A percentile compares a stretch with the other conserved stretches of the same genome.
Evolutionary conservation across 1,284 basidiomycete species (phyloP).

Genomic region (Trichosporon faecale): DNA sequence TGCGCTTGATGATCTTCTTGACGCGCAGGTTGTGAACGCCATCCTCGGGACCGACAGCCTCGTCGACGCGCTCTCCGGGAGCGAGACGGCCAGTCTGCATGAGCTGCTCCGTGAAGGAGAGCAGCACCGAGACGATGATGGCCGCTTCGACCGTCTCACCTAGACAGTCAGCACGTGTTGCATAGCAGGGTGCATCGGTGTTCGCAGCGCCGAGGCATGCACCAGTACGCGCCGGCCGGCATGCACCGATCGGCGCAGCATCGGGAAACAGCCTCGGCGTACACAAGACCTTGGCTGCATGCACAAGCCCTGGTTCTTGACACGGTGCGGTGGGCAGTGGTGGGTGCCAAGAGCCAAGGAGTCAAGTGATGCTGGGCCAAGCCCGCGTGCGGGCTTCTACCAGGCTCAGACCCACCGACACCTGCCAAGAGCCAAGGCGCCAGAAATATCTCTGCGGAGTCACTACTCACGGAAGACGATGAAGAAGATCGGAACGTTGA

Average conservation of each 20-base stretch:
- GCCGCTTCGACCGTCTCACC: conserved; percentile 52
- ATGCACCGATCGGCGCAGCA: no score
- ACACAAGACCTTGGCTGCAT: background rate
- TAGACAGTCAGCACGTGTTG: conserved; percentile 15
- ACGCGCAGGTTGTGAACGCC: conserved; percentile 24
- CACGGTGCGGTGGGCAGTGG: background rate
- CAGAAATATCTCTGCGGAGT: background rate
- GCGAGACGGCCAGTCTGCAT: conserved; percentile 44
- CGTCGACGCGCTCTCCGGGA: conserved; percentile 16
- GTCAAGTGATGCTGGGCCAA: background rate
- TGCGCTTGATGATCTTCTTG: conserved; percentile 45
- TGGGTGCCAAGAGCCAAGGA: conserved; percentile 3
- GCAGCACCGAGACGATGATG: conserved; percentile 53
- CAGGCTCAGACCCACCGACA: background rate
- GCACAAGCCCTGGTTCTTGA: background rate
- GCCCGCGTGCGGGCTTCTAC: background rate
- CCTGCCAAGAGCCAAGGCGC: conserved; percentile 3
- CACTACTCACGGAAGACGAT: conserved; percentile 50
- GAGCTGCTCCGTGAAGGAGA: conserved; percentile 54
- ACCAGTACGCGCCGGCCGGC: no score
- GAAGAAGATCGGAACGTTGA: conserved; percentile 54
- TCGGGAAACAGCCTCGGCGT: background rate
- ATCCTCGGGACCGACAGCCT: conserved; percentile 13
- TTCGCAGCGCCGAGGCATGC: no score
- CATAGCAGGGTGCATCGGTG: background rate